Base-by-base conservation (phyloP, 306 rosid species). In the Gillenia trifoliata region DNA sequence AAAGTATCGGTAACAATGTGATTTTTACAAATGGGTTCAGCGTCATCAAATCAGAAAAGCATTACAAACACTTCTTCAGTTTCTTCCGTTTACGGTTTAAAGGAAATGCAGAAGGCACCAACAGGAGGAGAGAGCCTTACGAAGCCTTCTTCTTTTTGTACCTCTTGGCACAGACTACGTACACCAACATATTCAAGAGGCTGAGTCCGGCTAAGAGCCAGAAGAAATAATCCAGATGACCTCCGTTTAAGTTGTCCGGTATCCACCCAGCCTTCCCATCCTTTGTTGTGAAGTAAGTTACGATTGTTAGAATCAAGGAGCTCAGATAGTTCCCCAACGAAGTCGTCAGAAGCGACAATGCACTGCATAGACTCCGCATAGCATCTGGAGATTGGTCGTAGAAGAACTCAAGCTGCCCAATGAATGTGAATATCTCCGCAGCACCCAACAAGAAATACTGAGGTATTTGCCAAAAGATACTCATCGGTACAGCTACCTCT, bases 361-460 rank as follows among this genome's bases (percentile, higher is more conserved):
- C 99, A 47, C 97, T 92, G 79, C 99, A 94, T 69, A 94, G 82
- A 81, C 97, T 92, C 74, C 99, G 83, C 97, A 94, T 94, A 0
- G 97, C 99, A 63, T 94, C 99, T 0, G 97, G 99, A 45, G 99
- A 92, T 80, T 94, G 97, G 69, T 94, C 97, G 15, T 94, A 92
- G 85, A 94, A 94, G 86, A 94, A 94, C 88, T 94, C 96, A 0
- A 90, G 92, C 82, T 94, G 97, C 50, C 99, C 99, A 3, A 94
- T 83, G 52, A 90, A 92, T 25, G 95, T 92, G 83, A 72, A 94
- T 31, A 94, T 74, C 82, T 94, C 99, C 0, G 99, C 95, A 1
- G 96, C 96, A 0, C 98, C 97, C 76, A 91, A 54, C 87, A 91
- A 85, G 83, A 90, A 91, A 81, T 90, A 94, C 60, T 94, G 99